Evolutionary conservation across 2,329 filamentous ascomycete genomes (phyloP).

Genomic region (Trichoderma cornu-damae): DNA sequence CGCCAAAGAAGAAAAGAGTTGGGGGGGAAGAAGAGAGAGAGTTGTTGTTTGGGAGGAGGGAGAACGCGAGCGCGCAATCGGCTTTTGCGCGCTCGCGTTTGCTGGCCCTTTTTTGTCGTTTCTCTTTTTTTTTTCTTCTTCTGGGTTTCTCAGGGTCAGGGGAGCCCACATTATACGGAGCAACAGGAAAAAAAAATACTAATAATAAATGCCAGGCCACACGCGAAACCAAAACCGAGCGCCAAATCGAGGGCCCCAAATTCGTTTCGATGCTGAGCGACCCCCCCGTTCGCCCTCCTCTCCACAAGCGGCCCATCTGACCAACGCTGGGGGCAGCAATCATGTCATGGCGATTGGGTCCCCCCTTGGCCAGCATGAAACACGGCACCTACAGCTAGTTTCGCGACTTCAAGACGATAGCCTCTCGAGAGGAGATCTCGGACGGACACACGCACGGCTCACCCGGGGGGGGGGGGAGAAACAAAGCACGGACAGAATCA

Average conservation of each 20-base stretch:
- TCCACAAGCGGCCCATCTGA: slow-evolving; percentile 12
- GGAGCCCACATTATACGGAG: no score
- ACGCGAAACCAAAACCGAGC: not conserved
- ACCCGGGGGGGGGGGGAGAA: no score
- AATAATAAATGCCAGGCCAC: not conserved
- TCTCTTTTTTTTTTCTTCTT: slow-evolving; percentile 2
- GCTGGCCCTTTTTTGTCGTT: no score
- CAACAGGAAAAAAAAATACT: no score
- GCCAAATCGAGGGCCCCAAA: slow-evolving; percentile 14
- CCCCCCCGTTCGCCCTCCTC: slow-evolving; percentile 9
- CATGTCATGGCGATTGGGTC: slow-evolving; percentile 7
- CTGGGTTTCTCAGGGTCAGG: slow-evolving; percentile 18
- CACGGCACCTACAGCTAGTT: slow-evolving; percentile 7
- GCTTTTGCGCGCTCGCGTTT: slow-evolving; percentile 7
- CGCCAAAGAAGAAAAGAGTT: not conserved
- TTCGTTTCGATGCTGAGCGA: slow-evolving; percentile 16
- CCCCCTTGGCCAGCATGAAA: slow-evolving; percentile 10
- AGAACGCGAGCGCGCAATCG: slow-evolving; percentile 9
- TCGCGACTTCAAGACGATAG: not conserved
- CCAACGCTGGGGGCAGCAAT: slow-evolving; percentile 12
- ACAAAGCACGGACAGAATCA: not conserved
- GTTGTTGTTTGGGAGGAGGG: not conserved
- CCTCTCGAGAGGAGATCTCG: not conserved
- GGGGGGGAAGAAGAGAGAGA: slow-evolving; percentile 1
- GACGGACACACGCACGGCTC: no score